phyloP scores from a whole-genome alignment of 352 stramenopile genomes.

The Pythium periplocum region DNA sequence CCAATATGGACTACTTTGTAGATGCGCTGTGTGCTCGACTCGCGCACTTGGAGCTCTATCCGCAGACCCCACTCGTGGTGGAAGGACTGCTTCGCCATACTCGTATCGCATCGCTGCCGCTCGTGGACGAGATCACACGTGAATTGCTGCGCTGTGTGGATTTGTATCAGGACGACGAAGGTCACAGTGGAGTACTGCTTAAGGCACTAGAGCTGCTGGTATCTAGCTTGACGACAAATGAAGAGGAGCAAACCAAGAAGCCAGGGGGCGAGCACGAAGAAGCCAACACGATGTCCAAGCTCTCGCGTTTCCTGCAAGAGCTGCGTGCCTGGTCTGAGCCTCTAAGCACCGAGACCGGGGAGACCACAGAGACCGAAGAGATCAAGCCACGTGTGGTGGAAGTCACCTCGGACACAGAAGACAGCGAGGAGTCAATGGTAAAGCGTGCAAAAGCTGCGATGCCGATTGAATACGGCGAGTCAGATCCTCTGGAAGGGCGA shows the following conservation, averaged over 20 bases:
- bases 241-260: background rate
- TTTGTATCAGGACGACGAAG: conserved; percentile 45
- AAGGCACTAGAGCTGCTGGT: conserved; percentile 51
- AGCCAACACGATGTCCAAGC: background rate
- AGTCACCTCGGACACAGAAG: conserved; percentile 5
- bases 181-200: conserved; percentile 5
- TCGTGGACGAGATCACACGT: conserved; percentile 69
- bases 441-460: conserved; percentile 55
- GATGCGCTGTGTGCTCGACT: conserved; percentile 71
- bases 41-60: conserved; percentile 61
- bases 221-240: conserved; percentile 29
- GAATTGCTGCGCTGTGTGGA: conserved; percentile 73
- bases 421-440: conserved; percentile 1
- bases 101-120: conserved; percentile 54
- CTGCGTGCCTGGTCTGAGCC: background rate
- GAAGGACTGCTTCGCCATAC: conserved; percentile 65
- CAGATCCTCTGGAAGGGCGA: conserved; percentile 21
- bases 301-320: background rate
- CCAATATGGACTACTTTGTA: conserved; percentile 88
- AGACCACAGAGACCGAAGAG: background rate
- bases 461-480: conserved; percentile 59
- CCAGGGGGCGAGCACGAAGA: background rate
- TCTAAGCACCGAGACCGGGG: background rate
- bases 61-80: conserved; percentile 70
- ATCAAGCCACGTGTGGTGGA: background rate